These are phyloP conservation scores for Fusarium heterosporum DNA, from an alignment of 2,329 filamentous ascomycete species.

Conservation along the genomic window DNA sequence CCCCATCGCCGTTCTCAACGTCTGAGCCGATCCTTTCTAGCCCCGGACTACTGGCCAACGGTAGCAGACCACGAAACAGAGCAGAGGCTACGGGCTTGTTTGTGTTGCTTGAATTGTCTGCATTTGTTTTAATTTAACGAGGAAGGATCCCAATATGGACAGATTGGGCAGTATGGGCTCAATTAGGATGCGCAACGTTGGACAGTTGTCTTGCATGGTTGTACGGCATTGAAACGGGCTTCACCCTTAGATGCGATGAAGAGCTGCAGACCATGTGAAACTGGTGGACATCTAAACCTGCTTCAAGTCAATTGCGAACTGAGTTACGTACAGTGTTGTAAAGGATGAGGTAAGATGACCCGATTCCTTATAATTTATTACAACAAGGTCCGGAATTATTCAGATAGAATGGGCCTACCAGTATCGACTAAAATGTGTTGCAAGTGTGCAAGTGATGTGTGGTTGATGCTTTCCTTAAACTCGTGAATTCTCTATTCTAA, in stretches of 20 bases:
- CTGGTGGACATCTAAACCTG: neutral
- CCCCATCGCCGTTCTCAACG: slow-evolving; percentile 16
- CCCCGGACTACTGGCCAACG: slow-evolving; percentile 8
- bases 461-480: neutral
- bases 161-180: slow-evolving; percentile 12
- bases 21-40: slow-evolving; percentile 25
- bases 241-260: neutral
- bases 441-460: neutral
- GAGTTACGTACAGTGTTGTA: neutral
- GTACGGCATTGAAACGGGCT: neutral
- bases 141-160: slow-evolving; percentile 15
- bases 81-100: neutral
- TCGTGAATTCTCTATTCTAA: neutral
- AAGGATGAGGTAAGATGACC: neutral
- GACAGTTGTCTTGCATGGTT: slow-evolving; percentile 18
- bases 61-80: slow-evolving; percentile 12
- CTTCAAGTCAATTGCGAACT: neutral
- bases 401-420: neutral
- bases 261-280: neutral
- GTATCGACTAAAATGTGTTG: neutral
- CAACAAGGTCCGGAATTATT: neutral
- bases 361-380: neutral
- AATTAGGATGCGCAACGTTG: slow-evolving; percentile 32
- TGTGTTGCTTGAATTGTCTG: slow-evolving; percentile 21
- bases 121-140: slow-evolving; percentile 36